Conservation (phyloP, 2,329 filamentous ascomycete genomes). For the Sporothrix phasma region DNA sequence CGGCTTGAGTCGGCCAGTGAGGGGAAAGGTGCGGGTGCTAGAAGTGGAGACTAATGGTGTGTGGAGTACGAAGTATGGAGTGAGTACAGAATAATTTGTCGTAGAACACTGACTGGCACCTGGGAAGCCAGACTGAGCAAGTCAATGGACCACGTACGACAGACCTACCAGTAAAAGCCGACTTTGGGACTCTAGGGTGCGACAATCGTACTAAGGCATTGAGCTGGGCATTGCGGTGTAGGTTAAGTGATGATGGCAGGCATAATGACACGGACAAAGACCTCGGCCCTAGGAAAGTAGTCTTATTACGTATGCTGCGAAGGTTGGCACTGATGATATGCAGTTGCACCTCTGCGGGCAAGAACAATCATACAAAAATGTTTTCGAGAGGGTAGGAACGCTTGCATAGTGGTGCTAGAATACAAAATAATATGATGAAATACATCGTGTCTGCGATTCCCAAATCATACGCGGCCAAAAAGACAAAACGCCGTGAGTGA, state of each 20-base stretch:
- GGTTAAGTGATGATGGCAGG: background rate
- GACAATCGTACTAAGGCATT: background rate
- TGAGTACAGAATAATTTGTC: no score
- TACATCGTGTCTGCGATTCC: background rate
- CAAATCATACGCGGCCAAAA: conserved; percentile 1
- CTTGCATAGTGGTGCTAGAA: background rate
- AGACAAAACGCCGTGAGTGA: conserved; percentile 9
- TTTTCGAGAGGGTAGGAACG: background rate
- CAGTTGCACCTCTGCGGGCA: background rate
- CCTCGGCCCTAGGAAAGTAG: background rate
- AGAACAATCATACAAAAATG: background rate
- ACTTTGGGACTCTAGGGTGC: background rate
- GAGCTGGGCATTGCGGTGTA: no score
- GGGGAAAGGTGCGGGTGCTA: background rate
- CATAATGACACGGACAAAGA: background rate
- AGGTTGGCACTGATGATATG: background rate
- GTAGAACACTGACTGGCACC: no score
- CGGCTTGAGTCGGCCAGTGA: background rate
- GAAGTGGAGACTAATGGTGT: background rate
- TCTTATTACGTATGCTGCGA: background rate
- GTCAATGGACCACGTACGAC: no score
- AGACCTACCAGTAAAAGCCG: no score
- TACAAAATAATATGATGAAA: background rate
- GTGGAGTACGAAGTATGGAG: no score
- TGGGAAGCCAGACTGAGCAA: no score